Percentiles rank a stretch among this genome's conserved stretches.
Evolutionary conservation across 2,329 filamentous ascomycete genomes (phyloP).

Genomic region (Hypoxylon sp.): DNA sequence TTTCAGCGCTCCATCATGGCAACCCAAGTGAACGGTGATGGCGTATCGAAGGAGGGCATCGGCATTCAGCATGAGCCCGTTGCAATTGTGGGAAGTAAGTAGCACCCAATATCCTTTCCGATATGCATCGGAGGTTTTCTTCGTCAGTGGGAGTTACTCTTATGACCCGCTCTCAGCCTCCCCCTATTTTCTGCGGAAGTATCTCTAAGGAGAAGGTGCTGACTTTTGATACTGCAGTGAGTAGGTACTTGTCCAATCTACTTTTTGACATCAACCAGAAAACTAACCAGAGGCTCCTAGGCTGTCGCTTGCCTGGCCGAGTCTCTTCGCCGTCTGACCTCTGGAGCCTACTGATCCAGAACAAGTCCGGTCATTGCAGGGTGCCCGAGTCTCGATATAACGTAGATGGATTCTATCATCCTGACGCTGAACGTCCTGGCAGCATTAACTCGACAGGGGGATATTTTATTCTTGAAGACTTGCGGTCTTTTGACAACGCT

Average conservation of each 20-base stretch:
- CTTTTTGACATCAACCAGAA: background rate
- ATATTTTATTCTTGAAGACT: slow-evolving; percentile 47
- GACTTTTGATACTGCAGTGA: background rate
- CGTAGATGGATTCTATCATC: slow-evolving; percentile 33
- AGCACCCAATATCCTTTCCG: background rate
- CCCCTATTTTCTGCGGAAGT: background rate
- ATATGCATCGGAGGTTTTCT: background rate
- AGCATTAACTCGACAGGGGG: slow-evolving; percentile 24
- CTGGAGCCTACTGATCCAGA: background rate
- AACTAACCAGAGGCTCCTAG: background rate
- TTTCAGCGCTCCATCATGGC: background rate
- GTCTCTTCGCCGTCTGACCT: background rate
- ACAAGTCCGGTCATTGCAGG: background rate
- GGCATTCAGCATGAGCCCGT: background rate
- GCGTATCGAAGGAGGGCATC: background rate
- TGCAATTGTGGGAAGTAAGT: background rate
- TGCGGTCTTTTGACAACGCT: slow-evolving; percentile 43
- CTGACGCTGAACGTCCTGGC: slow-evolving; percentile 15
- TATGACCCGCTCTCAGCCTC: background rate
- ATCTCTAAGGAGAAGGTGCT: background rate
- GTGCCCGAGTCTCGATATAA: slow-evolving; percentile 24
- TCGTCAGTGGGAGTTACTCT: background rate
- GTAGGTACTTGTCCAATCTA: background rate
- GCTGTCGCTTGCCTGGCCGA: background rate
- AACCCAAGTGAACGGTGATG: background rate